Conservation (phyloP, 352 stramenopile genomes). For the Phytophthora crassamura region DNA sequence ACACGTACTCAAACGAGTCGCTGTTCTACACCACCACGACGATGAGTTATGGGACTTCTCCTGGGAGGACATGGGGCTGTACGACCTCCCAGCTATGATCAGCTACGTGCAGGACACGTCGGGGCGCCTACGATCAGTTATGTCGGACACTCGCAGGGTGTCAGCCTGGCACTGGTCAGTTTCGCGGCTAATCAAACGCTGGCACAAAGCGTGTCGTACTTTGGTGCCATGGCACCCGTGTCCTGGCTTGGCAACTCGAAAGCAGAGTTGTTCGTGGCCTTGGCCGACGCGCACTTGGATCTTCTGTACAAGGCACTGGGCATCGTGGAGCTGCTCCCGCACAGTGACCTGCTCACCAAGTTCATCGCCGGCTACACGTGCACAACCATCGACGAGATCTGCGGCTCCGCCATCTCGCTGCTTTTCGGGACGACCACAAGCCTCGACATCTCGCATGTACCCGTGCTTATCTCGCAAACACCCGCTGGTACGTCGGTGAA, state of each 20-base stretch:
- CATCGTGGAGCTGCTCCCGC: conserved; percentile 39
- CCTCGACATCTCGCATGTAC: conserved; percentile 51
- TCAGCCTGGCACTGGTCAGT: conserved; percentile 54
- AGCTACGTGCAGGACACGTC: conserved; percentile 46
- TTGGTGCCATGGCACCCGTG: conserved; percentile 54
- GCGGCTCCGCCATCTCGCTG: conserved; percentile 42
- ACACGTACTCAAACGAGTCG: conserved; percentile 56
- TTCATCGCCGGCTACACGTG: conserved; percentile 47
- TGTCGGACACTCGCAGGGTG: conserved; percentile 61
- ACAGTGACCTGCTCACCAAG: conserved; percentile 46
- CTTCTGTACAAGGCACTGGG: conserved; percentile 41
- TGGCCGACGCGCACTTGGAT: conserved; percentile 47
- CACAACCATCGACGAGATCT: conserved; percentile 43
- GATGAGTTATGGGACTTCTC: conserved; percentile 57
- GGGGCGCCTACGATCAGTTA: conserved; percentile 47
- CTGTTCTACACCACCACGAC: conserved; percentile 43
- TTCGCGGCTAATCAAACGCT: conserved; percentile 59
- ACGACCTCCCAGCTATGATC: conserved; percentile 54
- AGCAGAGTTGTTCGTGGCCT: conserved; percentile 37
- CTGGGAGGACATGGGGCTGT: conserved; percentile 58
- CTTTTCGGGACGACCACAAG: conserved; percentile 48
- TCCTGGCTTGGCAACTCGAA: conserved; percentile 41
- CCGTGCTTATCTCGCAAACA: conserved; percentile 56
- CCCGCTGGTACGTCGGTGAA: conserved; percentile 54
- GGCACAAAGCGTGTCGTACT: conserved; percentile 55